Evolutionary conservation across 1,284 basidiomycete genomes (phyloP).

Genomic region (Ustilago trichophora): DNA sequence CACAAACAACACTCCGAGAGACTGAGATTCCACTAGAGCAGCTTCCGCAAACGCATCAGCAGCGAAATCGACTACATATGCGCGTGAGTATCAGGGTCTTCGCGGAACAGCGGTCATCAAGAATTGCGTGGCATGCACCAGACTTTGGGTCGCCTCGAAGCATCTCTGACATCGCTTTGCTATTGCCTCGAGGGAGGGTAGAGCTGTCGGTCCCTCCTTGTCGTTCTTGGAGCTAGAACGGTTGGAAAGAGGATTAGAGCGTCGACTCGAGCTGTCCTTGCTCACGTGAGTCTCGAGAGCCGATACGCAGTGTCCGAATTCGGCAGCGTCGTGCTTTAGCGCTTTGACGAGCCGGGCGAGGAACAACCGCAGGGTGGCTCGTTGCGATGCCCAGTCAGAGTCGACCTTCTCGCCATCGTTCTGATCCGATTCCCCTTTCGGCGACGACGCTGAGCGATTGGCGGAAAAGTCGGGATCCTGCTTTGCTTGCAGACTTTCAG

Average conservation of each 20-base stretch:
- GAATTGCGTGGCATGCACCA: constrained; percentile 4
- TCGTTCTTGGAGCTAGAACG: not conserved
- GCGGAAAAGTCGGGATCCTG: not conserved
- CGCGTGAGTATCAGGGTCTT: not conserved
- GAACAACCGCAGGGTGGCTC: not conserved
- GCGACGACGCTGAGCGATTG: not conserved
- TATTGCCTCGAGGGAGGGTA: constrained; percentile 14
- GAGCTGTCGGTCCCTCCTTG: not conserved
- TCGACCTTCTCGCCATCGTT: no score
- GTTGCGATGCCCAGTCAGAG: no score
- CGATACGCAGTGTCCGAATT: constrained; percentile 18
- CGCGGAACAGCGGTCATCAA: constrained; percentile 1
- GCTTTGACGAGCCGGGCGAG: constrained; percentile 27
- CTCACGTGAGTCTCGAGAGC: constrained; percentile 24
- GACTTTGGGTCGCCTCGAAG: constrained; percentile 5
- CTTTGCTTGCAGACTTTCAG: no score
- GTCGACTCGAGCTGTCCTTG: constrained; percentile 2
- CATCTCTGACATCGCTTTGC: constrained; percentile 10
- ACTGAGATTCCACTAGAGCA: no score
- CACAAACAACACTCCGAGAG: no score
- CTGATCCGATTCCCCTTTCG: no score
- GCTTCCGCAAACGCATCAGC: no score
- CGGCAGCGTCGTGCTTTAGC: constrained; percentile 15
- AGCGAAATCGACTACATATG: no score
- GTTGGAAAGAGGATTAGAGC: not conserved